Conservation (phyloP, 2,329 filamentous ascomycete species). For the Ophiostoma himal-ulmi region DNA sequence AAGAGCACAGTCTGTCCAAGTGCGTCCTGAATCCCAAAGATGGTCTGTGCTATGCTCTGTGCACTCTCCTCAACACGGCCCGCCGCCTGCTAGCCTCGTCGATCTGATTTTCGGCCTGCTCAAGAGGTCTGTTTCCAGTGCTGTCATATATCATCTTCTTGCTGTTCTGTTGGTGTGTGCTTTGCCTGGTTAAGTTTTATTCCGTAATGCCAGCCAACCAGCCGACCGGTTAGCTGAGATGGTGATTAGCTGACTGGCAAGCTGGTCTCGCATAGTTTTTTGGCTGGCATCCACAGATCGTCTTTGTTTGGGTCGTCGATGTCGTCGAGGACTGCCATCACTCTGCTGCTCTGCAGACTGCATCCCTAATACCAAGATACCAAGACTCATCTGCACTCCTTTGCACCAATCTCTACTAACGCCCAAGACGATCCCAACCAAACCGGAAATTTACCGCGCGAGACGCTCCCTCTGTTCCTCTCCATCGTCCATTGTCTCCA, state of each 20-base stretch:
- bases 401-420: not conserved
- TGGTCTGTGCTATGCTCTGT: constrained; percentile 10
- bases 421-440: not conserved
- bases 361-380: not conserved
- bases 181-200: not conserved
- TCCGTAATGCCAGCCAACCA: not conserved
- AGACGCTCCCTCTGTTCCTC: not conserved
- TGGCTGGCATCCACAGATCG: not conserved
- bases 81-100: constrained; percentile 6
- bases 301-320: not conserved
- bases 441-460: not conserved
- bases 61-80: constrained; percentile 13
- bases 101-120: not conserved
- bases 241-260: not conserved
- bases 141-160: not conserved
- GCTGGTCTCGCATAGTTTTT: not conserved
- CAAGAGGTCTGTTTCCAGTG: not conserved
- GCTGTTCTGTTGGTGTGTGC: not conserved
- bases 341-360: too few relatives aligned
- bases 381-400: not conserved
- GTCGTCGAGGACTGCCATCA: not conserved
- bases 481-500: not conserved
- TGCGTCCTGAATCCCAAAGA: not conserved
- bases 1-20: not conserved
- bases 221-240: not conserved